Evolutionary conservation across 371 early-diverging fungal species (phyloP).

Genomic region (Apophysomyces ossiformis): DNA sequence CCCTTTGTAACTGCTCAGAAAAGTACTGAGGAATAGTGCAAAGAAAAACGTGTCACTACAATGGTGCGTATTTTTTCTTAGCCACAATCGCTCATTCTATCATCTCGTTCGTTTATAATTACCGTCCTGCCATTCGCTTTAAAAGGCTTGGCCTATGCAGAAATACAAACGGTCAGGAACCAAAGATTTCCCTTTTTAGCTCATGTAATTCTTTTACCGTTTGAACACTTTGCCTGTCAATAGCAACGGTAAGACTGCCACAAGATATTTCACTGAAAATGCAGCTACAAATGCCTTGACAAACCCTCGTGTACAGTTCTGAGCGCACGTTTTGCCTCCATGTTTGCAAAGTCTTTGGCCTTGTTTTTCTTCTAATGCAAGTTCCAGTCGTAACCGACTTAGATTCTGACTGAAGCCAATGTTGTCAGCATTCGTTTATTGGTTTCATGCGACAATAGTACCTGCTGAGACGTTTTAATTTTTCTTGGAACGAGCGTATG

Average conservation of each 20-base stretch:
- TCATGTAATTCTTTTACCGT: slow-evolving; percentile 41
- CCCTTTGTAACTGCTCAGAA: slow-evolving; percentile 81
- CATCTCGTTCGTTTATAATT: slow-evolving; percentile 10
- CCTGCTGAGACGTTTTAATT: slow-evolving; percentile 71
- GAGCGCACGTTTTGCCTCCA: slow-evolving; percentile 74
- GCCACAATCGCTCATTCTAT: background rate
- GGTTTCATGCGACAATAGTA: slow-evolving; percentile 12
- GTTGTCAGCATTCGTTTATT: background rate
- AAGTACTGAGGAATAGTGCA: slow-evolving; percentile 81
- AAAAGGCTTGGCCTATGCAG: slow-evolving; percentile 55
- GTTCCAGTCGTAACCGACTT: slow-evolving; percentile 55
- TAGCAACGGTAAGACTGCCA: slow-evolving; percentile 72
- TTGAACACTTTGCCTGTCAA: slow-evolving; percentile 69
- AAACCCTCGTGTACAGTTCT: slow-evolving; percentile 77
- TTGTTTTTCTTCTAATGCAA: slow-evolving; percentile 25
- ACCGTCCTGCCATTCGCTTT: slow-evolving; percentile 62
- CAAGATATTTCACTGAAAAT: slow-evolving; percentile 74
- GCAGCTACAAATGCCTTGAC: slow-evolving; percentile 75
- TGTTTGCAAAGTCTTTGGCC: slow-evolving; percentile 65
- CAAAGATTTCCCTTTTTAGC: background rate
- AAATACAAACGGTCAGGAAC: background rate
- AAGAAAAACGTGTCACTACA: slow-evolving; percentile 76
- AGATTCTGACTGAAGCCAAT: slow-evolving; percentile 60
- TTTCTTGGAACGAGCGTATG: slow-evolving; percentile 74
- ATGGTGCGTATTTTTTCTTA: background rate